Base-by-base conservation (phyloP, 192 early-diverging fungal genomes). In the Coemansia sp. region DNA sequence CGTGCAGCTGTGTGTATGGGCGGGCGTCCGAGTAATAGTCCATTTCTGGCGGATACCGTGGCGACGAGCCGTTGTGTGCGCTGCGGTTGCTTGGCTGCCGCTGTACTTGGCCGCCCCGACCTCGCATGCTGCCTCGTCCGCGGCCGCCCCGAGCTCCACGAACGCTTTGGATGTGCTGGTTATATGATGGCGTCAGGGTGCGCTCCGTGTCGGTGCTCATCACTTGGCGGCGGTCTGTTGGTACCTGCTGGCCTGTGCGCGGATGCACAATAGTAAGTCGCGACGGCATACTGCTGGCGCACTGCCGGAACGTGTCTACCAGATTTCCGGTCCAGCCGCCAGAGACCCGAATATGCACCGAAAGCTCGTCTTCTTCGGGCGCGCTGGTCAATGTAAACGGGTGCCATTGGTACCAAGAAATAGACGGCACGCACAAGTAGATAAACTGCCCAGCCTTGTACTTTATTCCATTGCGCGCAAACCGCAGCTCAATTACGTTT, bases 331-430 rank as follows among this genome's bases (percentile, higher is more conserved):
- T 92, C 87, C 87, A 92, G 65, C 88, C 90, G 50, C 91, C 91
- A 11, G 79, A 85, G 17, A 89, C 85, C 47, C 88, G 83, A 41
- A 92, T 90, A 68, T 93, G 91, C 24, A 93, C 67, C 1, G 86
- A 86, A 23, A 89, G 72, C 63, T 89, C 87, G 49, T 85, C 81
- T 41, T 93, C 90, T 48, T 92, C 83, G 1, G 91, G 91, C 3
- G 89, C 89, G 41, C 88, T 90, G 11, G 89, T 93, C 62, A 93
- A 75, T 0, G 91, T 93, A 69, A 93, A 93, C 2, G 91, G 91
- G 63, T 93, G 91, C 91, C 91, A 92, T 62, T 92, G 85, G 70
- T 73, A 75, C 61, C 69, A 72, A 27, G 86, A 73, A 29, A 92
- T 80, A 53, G 89, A 87, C 14, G 91, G 91, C 15, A 88, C 84